Conservation (phyloP, 768 basidiomycete species). For the Roridomyces roridus region DNA sequence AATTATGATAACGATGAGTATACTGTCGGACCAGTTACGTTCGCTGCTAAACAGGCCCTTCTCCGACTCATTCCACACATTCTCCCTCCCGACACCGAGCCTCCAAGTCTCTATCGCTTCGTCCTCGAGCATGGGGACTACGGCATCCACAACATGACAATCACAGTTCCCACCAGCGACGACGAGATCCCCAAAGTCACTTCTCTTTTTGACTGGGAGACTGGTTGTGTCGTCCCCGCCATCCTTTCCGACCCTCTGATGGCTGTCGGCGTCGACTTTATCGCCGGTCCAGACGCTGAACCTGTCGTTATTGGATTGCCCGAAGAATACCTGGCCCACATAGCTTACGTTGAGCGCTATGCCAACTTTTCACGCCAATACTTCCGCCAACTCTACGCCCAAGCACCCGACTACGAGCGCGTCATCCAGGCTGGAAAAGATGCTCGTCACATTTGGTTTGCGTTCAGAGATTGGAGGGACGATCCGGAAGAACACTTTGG, state of each 20-base stretch:
- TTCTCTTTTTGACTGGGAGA: constrained; percentile 22
- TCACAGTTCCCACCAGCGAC: too few relatives aligned
- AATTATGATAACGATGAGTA: background rate
- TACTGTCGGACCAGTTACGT: background rate
- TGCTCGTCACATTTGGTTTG: constrained; percentile 11
- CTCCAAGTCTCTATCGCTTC: background rate
- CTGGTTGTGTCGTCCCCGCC: constrained; percentile 13
- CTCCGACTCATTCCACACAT: constrained; percentile 1
- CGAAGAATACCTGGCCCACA: constrained; percentile 3
- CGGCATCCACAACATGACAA: constrained; percentile 5
- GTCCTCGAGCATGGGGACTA: constrained; percentile 4
- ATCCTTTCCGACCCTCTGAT: constrained; percentile 16
- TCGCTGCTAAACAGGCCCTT: background rate
- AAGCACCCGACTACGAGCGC: constrained; percentile 1
- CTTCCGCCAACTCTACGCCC: background rate
- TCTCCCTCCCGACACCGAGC: background rate
- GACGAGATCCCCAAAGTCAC: background rate
- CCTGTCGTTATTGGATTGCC: constrained; percentile 10
- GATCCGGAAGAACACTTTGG: constrained; percentile 12
- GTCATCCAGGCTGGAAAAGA: constrained; percentile 11
- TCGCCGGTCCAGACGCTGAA: background rate
- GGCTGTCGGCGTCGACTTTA: constrained; percentile 11
- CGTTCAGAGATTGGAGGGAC: constrained; percentile 7
- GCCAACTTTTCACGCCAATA: background rate
- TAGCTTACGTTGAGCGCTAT: background rate